Base-by-base conservation (phyloP, 495 filamentous ascomycete species). In the Penicillium psychrofluorescens region DNA sequence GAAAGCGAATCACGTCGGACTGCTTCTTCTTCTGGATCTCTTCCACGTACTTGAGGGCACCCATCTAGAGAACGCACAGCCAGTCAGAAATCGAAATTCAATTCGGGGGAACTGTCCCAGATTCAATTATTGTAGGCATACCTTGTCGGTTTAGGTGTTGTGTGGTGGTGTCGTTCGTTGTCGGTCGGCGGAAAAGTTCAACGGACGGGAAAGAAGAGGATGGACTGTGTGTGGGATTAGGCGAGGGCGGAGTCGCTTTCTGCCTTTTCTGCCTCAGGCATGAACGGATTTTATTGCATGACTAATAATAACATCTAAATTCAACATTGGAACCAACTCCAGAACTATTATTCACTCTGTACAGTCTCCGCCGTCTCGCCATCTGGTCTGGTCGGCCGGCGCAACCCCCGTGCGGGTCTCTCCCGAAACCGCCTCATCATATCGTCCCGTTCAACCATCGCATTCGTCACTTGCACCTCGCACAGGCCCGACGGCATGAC, bases 11-110 rank as follows among this genome's bases (percentile, higher is more conserved):
- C 55, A 97, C 85, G 74, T 98, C 92, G 64, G 87, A 94, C 80
- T 98, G 92, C 87, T 98, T 98, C 86, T 95, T 95, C 87, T 97
- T 97, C 67, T 94, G 87, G 70, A 98, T 84, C 81, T 98, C 92
- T 80, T 97, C 92, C 74, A 97, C 86, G 77, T 96, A 96, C 77
- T 96, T 96, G 71, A 92, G 84, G 74, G 88, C 88, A 77, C 88
- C 88, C 88, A 92, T 90, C 74, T 82, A 48, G 47, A 56, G 22
- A 22, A 22, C 22, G 6, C 22, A 22, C 22, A 22, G 22, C 2
- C 2, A 22, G 22, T 22, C 22, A 22, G 22, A 22, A 22, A 22
- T 6, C 22, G 22, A 22, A 22, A 4, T 22, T 22, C 22, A 22
- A 6, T 32, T 45, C 35, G 28, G 29, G 28, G 14, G 12, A 12